phyloP scores from a whole-genome alignment of 2,329 filamentous ascomycete species.

The Nakataea oryzae region DNA sequence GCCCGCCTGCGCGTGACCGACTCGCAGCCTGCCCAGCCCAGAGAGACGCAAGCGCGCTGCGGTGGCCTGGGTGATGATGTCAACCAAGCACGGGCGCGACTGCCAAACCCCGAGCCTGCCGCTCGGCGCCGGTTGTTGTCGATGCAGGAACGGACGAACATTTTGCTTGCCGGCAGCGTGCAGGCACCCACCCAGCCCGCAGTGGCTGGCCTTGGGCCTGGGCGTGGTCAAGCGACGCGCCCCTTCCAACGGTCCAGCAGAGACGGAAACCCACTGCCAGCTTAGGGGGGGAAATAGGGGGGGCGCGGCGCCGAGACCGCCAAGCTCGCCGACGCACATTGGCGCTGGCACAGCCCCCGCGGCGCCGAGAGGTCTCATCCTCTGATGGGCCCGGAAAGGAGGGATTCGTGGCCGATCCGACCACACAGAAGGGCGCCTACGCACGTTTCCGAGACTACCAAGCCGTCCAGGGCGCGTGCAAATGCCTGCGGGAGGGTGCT shows the following conservation, averaged over 20 bases:
- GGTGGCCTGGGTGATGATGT: neutral
- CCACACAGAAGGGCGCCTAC: neutral
- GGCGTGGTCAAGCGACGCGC: neutral
- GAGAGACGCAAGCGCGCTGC: neutral
- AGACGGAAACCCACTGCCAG: too few species aligned
- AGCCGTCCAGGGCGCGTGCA: neutral
- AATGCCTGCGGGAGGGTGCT: neutral
- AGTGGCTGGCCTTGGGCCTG: neutral
- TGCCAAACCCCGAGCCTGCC: neutral
- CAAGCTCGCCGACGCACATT: neutral
- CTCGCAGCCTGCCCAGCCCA: neutral
- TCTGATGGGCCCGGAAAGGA: neutral
- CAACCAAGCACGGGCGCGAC: neutral
- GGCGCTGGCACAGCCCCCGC: neutral
- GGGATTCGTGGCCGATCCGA: neutral
- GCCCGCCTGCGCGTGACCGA: too few species aligned
- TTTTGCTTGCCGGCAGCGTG: neutral
- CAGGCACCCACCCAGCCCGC: neutral
- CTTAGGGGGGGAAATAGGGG: neutral
- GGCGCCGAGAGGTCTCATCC: neutral
- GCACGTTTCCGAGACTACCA: neutral
- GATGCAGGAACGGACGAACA: too few species aligned
- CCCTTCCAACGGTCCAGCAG: neutral
- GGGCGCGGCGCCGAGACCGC: neutral
- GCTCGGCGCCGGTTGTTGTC: neutral